Conservation (phyloP, 257 asterid genomes). For the Nicotiana sylvestris region DNA sequence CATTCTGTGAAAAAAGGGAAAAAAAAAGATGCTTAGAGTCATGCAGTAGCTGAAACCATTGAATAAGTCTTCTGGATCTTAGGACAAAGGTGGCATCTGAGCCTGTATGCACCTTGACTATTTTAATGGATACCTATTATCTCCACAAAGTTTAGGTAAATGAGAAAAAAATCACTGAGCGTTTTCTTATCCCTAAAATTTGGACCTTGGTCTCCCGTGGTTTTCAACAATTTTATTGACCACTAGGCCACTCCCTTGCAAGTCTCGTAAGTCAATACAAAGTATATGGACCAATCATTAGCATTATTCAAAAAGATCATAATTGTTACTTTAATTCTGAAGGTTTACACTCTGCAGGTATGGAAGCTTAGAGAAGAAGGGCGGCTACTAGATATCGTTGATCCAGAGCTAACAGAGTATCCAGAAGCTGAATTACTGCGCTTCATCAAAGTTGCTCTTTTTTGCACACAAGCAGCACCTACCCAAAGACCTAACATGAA, state of each 20-base stretch:
- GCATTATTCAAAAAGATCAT: neutral
- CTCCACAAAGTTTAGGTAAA: neutral
- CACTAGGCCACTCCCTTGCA: neutral
- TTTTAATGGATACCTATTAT: no score
- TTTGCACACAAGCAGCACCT: slow-evolving; percentile 74
- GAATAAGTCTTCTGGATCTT: no score
- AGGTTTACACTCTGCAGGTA: slow-evolving; percentile 35
- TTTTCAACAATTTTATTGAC: neutral
- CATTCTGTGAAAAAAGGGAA: neutral
- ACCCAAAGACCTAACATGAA: slow-evolving; percentile 75
- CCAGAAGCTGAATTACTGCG: slow-evolving; percentile 45
- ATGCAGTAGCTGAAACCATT: no score
- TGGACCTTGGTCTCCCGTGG: no score
- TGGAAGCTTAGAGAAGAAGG: slow-evolving; percentile 66
- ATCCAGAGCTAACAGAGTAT: slow-evolving; percentile 51
- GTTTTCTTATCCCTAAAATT: neutral
- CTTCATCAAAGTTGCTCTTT: slow-evolving; percentile 58
- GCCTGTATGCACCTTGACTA: no score
- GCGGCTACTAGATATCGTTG: slow-evolving; percentile 52
- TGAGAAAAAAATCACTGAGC: neutral
- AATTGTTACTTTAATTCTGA: neutral
- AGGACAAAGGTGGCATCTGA: no score
- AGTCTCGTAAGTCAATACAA: neutral
- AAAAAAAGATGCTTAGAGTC: neutral
- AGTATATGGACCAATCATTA: neutral